Percentiles rank a stretch among this genome's conserved stretches.
Conservation (phyloP, 83 land plant species). For the Isoetes engelmannii region DNA sequence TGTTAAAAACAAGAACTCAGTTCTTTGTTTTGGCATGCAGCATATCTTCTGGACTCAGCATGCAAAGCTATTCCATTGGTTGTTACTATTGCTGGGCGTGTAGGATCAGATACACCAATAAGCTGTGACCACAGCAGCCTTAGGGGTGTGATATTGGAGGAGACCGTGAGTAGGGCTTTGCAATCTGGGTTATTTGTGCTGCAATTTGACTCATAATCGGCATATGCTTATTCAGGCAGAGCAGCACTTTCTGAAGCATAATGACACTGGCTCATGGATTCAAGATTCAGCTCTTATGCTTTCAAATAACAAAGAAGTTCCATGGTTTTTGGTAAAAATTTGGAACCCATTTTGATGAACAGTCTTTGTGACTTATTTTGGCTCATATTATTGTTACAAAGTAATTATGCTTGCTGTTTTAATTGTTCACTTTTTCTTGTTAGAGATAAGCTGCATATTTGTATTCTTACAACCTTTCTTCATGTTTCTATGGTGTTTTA, state of each 20-base stretch:
- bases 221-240: constrained; percentile 45
- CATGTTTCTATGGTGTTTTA: neutral
- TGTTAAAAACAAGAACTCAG: neutral
- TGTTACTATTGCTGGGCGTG: constrained; percentile 87
- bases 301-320: constrained; percentile 87
- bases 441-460: too few relatives aligned
- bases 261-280: constrained; percentile 97
- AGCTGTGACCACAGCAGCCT: constrained; percentile 74
- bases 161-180: constrained; percentile 48
- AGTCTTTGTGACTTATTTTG: too few relatives aligned
- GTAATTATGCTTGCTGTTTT: too few relatives aligned
- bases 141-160: constrained; percentile 92
- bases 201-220: too few relatives aligned
- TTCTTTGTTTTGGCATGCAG: constrained; percentile 28
- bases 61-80: constrained; percentile 75
- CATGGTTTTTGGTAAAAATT: constrained; percentile 81
- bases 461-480: too few relatives aligned
- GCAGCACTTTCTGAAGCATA: constrained; percentile 94
- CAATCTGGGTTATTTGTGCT: too few relatives aligned
- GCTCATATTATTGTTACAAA: too few relatives aligned
- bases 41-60: constrained; percentile 59
- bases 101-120: constrained; percentile 88
- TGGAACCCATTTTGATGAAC: neutral
- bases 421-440: too few relatives aligned
- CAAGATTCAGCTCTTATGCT: constrained; percentile 95